These are phyloP conservation scores for Vitis hybrid DNA, from an alignment of 177 flowering plant species.

Conservation along the genomic window DNA sequence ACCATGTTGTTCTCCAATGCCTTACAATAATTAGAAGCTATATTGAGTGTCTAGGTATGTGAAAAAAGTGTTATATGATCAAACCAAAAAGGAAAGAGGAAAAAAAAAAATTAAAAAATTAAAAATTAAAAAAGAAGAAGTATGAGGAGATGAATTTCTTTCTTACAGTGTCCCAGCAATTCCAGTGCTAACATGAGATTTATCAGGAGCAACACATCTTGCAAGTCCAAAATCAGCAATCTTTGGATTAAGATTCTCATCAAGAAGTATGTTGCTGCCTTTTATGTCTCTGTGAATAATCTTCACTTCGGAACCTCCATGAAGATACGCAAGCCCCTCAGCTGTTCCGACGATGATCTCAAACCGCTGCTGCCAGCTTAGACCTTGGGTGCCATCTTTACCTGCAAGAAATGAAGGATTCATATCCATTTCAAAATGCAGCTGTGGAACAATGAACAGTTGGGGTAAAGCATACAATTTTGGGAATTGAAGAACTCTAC, in stretches of 20 bases:
- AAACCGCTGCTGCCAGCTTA: slow-evolving; percentile 48
- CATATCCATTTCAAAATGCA: not conserved
- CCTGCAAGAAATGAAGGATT: slow-evolving; percentile 24
- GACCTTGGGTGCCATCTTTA: slow-evolving; percentile 21
- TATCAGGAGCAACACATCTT: slow-evolving; percentile 35
- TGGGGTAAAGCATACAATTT: not conserved
- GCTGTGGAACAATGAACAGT: too few relatives aligned
- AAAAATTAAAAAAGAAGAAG: not conserved
- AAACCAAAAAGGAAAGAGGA: too few relatives aligned
- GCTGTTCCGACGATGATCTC: slow-evolving; percentile 49
- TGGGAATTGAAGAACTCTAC: too few relatives aligned
- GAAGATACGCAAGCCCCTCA: slow-evolving; percentile 53
- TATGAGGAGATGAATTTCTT: not conserved
- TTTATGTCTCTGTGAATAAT: slow-evolving; percentile 65
- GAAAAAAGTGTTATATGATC: too few relatives aligned
- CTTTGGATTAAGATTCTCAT: slow-evolving; percentile 46
- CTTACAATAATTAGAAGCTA: too few relatives aligned
- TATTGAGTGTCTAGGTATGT: too few relatives aligned
- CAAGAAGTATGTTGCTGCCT: slow-evolving; percentile 54
- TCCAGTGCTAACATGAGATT: slow-evolving; percentile 46
- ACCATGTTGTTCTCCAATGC: too few relatives aligned
- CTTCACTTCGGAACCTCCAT: slow-evolving; percentile 38
- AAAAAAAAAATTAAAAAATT: not conserved
- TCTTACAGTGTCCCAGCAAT: slow-evolving; percentile 63
- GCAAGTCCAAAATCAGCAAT: slow-evolving; percentile 64